A percentile compares a stretch with the other conserved stretches of the same genome.
Evolutionary conservation across 2,329 filamentous ascomycete species (phyloP).

Genomic region (Dactylellina drechsleri): DNA sequence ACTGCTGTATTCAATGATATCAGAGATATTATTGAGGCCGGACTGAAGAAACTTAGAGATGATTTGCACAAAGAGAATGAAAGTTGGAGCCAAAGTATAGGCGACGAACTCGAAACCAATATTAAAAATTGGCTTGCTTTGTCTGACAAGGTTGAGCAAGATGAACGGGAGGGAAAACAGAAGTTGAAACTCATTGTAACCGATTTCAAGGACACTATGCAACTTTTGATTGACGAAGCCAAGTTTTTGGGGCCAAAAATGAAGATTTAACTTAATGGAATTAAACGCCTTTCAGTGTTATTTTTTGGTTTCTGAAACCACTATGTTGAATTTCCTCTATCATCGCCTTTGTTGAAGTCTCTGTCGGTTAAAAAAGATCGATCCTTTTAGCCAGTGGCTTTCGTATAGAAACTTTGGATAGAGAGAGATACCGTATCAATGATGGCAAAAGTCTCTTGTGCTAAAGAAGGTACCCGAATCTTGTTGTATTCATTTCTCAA

Average conservation of each 20-base stretch:
- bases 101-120: slow-evolving; percentile 40
- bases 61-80: slow-evolving; percentile 12
- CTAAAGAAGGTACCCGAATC: too few relatives aligned
- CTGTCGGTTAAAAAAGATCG: too few relatives aligned
- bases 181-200: slow-evolving; percentile 25
- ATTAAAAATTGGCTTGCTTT: slow-evolving; percentile 37
- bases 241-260: background rate
- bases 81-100: slow-evolving; percentile 27
- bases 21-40: slow-evolving; percentile 1
- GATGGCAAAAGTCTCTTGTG: too few relatives aligned
- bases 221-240: slow-evolving; percentile 3
- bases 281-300: too few relatives aligned
- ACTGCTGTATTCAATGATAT: slow-evolving; percentile 10
- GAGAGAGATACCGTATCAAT: too few relatives aligned
- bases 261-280: background rate
- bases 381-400: too few relatives aligned
- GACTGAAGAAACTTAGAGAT: slow-evolving; percentile 4
- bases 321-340: too few relatives aligned
- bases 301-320: too few relatives aligned
- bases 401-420: too few relatives aligned
- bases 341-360: too few relatives aligned
- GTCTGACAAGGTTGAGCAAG: slow-evolving; percentile 23
- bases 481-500: too few relatives aligned
- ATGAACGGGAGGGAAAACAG: slow-evolving; percentile 24
- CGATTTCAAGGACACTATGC: slow-evolving; percentile 6